Conservation (phyloP, 1,139 yeast genomes). For the Geotrichum fermentans region DNA sequence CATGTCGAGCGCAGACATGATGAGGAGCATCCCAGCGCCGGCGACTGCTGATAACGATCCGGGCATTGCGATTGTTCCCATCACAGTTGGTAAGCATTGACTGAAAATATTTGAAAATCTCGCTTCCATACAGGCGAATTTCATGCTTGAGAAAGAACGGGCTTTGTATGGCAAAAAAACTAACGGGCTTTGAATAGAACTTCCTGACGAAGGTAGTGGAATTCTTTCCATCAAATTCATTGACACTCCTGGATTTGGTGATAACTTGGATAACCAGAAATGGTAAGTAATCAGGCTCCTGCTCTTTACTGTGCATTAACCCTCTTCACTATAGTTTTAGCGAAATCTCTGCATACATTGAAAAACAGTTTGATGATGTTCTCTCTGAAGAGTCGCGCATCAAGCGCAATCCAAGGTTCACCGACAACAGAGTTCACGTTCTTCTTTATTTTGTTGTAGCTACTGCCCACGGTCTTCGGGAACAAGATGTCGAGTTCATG, state of each 20-base stretch:
- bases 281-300: conserved; percentile 28
- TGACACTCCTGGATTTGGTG: conserved; percentile 81
- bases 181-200: conserved; percentile 23
- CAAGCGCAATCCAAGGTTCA: conserved; percentile 77
- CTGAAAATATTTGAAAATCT: neutral
- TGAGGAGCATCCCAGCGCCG: conserved; percentile 35
- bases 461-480: conserved; percentile 74
- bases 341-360: conserved; percentile 71
- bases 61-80: conserved; percentile 46
- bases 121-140: no score
- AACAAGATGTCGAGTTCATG: conserved; percentile 74
- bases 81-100: conserved; percentile 39
- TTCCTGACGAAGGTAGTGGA: conserved; percentile 60
- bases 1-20: conserved; percentile 41
- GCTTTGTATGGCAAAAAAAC: conserved; percentile 21
- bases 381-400: conserved; percentile 91
- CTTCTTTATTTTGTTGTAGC: conserved; percentile 66
- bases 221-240: conserved; percentile 59
- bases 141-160: neutral
- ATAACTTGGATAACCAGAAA: conserved; percentile 59
- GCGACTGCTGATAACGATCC: conserved; percentile 45
- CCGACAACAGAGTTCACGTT: conserved; percentile 71
- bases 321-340: no score
- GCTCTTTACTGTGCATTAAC: neutral
- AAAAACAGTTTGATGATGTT: conserved; percentile 89